Evolutionary conservation across 2,329 filamentous ascomycete species (phyloP), one percentile per base, ranked within the genome.

Genomic region (Stachybotrys echinatus): DNA sequence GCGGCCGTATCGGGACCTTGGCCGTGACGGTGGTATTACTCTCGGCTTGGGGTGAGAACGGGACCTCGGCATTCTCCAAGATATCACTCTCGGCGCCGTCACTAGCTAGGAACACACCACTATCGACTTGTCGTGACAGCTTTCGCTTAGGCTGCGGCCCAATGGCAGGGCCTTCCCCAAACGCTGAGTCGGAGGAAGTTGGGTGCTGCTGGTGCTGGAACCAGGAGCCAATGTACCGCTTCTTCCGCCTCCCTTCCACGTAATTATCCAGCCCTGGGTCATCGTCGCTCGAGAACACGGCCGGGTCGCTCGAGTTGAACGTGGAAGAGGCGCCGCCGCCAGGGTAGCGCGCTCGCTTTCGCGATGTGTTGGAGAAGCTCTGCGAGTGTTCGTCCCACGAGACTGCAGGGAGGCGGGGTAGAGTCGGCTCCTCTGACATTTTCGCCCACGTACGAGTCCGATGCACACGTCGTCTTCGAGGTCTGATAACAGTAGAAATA

Each of bases 241-340:
- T 89, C 52, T 78, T 76, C 54, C 76, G 74, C 22, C 75, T 71
- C 1, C 74, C 74, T 45, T 77, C 70, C 21, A 74, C 69, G 59
- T 88, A 88, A 58, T 85, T 85, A 52, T 87, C 83, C 45, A 84
- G 64, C 2, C 79, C 78, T 3, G 83, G 82, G 50, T 88, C 85
- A 58, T 88, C 85, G 52, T 89, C 86, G 62, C 83, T 85, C 4
- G 84, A 88, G 65, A 89, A 89, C 22, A 88, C 65, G 45, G 83
- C 77, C 4, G 85, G 84, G 59, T 89, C 86, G 61, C 86, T 88
- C 19, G 84, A 88, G 61, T 83, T 82, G 61, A 78, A 69, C 37
- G 71, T 60, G 2, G 60, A 52, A 5, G 64, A 54, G 37, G 62
- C 14, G 21, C 23, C 57, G 49, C 63, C 60, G 51, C 63, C 58